Base-by-base conservation (phyloP, 345 rosid genomes). In the Lumnitzera littorea region DNA sequence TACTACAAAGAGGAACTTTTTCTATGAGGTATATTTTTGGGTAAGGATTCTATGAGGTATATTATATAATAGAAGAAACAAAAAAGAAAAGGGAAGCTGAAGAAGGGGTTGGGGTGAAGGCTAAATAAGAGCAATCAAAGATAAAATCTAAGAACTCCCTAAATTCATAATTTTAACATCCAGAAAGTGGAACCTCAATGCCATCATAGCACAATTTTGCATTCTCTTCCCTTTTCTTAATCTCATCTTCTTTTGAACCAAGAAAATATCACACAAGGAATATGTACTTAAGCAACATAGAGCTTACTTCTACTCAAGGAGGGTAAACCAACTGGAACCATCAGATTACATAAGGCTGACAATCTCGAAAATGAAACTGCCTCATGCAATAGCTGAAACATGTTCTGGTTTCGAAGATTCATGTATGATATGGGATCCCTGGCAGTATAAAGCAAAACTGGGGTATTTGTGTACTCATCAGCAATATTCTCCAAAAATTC, bases 291-390 rank as follows among this genome's bases (percentile, higher is more conserved):
- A 6, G 20, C 15, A 31, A 60, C 55, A 2, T 46, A 9, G 15
- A 14, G 54, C 70, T 73, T 82, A 92, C 96, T 85, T 80, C 46
- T 71, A 27, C 78, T 80, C 73, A 87, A 74, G 24, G 60, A 81
- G 55, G 97, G 97, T 67, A 90, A 73, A 73, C 97, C 99, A 58
- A 88, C 65, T 1, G 99, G 97, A 64, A 88, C 86, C 55, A 84
- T 79, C 75, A 90, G 71, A 74, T 82, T 80, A 70, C 86, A 83
- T 48, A 72, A 79, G 64, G 91, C 70, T 15, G 89, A 78, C 56
- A 94, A 76, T 65, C 80, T 83, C 60, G 92, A 79, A 74, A 94
- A 87, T 59, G 96, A 87, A 61, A 94, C 69, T 1, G 96, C 85
- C 67, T 94, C 96, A 57, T 89, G 96, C 76, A 94, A 80, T 66